Base-by-base conservation (phyloP, 306 rosid species). In the Fragaria nilgerrensis region DNA sequence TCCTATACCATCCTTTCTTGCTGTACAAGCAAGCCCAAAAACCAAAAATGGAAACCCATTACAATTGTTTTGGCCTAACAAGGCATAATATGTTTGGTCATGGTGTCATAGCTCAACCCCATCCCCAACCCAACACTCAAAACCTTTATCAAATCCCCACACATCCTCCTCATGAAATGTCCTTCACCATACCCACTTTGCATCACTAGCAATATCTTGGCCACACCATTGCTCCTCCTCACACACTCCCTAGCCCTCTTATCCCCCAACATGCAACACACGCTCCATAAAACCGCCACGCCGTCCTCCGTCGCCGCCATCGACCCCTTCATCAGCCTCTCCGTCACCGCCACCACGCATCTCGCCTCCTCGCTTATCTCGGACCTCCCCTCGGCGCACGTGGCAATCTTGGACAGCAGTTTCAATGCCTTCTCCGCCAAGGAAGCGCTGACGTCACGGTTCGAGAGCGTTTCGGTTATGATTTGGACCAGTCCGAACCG, bases 301-400 rank as follows among this genome's bases (percentile, higher is more conserved):
- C 79, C 87, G 67, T 84, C 88, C 85, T 81, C 87, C 41, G 84
- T 82, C 65, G 87, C 90, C 2, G 59, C 76, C 75, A 14, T 79
- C 41, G 83, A 47, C 63, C 75, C 83, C 83, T 84, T 89, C 77
- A 81, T 44, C 80, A 86, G 11, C 76, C 78, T 74, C 84, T 83
- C 90, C 62, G 79, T 75, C 70, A 83, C 83, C 44, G 79, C 85
- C 71, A 12, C 72, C 14, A 74, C 77, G 52, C 88, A 84, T 12
- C 63, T 44, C 5, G 39, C 49, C 39, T 78, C 86, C 34, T 36
- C 77, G 6, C 77, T 75, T 41, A 89, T 86, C 3, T 83, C 87
- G 4, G 81, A 72, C 68, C 92, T 62, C 0, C 92, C 92, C 62
- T 86, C 90, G 41, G 88, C 85, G 68, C 86, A 82, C 2, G 87